A percentile compares a stretch with the other conserved stretches of the same genome.
These are phyloP conservation scores for Sinapis alba DNA, from an alignment of 441 rosid genomes.

Conservation along the genomic window DNA sequence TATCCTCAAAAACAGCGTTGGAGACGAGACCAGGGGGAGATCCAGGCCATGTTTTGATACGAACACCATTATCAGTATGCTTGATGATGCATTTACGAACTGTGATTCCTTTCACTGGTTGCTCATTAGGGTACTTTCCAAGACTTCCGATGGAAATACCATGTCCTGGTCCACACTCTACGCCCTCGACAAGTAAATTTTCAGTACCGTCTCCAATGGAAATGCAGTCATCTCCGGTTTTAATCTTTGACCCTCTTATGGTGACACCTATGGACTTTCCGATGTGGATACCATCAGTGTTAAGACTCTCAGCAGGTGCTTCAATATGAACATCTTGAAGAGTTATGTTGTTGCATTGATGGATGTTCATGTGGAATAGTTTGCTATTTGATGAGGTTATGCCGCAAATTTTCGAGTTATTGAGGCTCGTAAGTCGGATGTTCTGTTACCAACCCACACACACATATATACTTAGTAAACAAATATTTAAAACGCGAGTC, in stretches of 20 bases:
- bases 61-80: constrained; percentile 46
- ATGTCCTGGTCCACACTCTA: constrained; percentile 58
- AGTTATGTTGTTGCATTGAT: constrained; percentile 41
- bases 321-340: constrained; percentile 25
- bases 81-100: constrained; percentile 42
- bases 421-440: constrained; percentile 23
- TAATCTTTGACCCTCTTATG: constrained; percentile 9
- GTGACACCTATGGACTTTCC: constrained; percentile 42
- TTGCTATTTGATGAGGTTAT: constrained; percentile 51
- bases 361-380: constrained; percentile 46
- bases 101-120: constrained; percentile 42
- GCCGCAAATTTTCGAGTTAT: constrained; percentile 36
- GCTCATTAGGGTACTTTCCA: constrained; percentile 43
- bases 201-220: constrained; percentile 53
- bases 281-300: constrained; percentile 63
- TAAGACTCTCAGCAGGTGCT: constrained; percentile 51
- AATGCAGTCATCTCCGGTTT: constrained; percentile 53
- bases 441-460: constrained; percentile 34
- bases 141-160: constrained; percentile 63
- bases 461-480: background rate
- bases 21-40: constrained; percentile 32
- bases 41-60: constrained; percentile 66
- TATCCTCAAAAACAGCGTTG: constrained; percentile 47
- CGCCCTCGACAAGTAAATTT: constrained; percentile 32
- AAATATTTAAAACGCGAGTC: background rate